Evolutionary conservation across 2,329 filamentous ascomycete species (phyloP), one percentile per base, ranked within the genome.

Genomic region (Neocucurbitaria cava): DNA sequence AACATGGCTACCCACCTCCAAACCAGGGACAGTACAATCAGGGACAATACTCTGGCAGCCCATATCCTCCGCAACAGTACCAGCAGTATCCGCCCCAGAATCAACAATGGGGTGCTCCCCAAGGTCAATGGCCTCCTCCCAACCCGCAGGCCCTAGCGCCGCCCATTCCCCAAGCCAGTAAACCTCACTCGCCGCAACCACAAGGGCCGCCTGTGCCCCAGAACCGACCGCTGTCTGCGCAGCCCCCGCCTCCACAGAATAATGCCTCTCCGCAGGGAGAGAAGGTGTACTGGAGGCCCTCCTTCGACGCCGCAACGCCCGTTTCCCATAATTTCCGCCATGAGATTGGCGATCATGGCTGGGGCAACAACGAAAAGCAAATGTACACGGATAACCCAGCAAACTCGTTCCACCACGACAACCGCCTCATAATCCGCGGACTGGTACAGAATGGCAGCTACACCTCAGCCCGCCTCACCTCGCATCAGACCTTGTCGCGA

Each of bases 311-410:
- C 0, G 71, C 76, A 13, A 74, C 76, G 2, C 78, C 82, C 0
- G 76, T 87, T 3, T 76, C 76, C 0, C 70, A 75, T 3, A 80
- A 85, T 58, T 87, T 85, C 75, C 74, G 82, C 4, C 80, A 83
- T 26, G 83, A 85, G 67, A 76, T 82, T 30, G 84, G 84, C 24
- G 79, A 78, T n/a, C 79, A 85, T 64, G 84, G 85, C 33, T 87
- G 85, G 85, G 85, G 85, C 20, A 87, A 87, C 65, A 81, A 85
- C 56, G 85, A 87, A 73, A 74, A 83, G 44, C 79, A 87, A 70
- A 81, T 83, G 72, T 87, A 87, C 67, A 82, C 82, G 5, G 73
- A 79, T 30, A 69, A 74, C 10, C 68, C 77, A 0, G 65, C 75
- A 4, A 87, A 87, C 63, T 80, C 80, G 20, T 87, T 87, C 67